Evolutionary conservation across 345 rosid species (phyloP).

Genomic region (Euphorbia tirucalli): DNA sequence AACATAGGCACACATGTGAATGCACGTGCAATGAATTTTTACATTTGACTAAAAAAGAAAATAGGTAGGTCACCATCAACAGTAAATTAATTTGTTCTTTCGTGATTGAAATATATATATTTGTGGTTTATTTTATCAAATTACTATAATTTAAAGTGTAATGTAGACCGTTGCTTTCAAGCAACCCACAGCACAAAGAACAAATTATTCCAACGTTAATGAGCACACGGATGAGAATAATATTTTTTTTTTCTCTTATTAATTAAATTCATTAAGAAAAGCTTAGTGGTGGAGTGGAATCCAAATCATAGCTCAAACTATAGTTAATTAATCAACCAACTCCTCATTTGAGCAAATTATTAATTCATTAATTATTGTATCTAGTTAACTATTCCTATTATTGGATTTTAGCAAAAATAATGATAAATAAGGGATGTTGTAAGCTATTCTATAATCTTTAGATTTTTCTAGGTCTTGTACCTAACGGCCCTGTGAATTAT

Average conservation of each 20-base stretch:
- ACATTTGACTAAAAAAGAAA: too few species aligned
- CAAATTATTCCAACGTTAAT: background rate
- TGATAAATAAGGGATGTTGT: too few species aligned
- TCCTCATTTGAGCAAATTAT: too few species aligned
- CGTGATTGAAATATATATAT: background rate
- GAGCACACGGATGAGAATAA: slow-evolving; percentile 29
- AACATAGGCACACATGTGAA: too few species aligned
- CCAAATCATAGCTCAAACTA: slow-evolving; percentile 33
- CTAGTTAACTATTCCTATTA: too few species aligned
- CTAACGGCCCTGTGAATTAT: too few species aligned
- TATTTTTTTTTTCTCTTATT: background rate
- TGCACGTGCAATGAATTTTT: too few species aligned
- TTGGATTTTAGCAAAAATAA: too few species aligned
- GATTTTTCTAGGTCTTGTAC: too few species aligned
- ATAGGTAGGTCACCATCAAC: background rate
- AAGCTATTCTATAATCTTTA: too few species aligned
- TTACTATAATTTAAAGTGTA: background rate
- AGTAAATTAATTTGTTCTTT: background rate
- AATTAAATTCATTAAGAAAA: slow-evolving; percentile 17
- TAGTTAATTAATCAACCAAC: slow-evolving; percentile 18
- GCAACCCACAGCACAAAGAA: slow-evolving; percentile 7
- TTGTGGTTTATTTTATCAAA: too few species aligned
- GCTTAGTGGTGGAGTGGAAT: slow-evolving; percentile 35
- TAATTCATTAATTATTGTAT: too few species aligned
- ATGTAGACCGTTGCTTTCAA: slow-evolving; percentile 27